These are phyloP conservation scores for Primulina tabacum DNA, from an alignment of 257 asterid species.

Conservation along the genomic window DNA sequence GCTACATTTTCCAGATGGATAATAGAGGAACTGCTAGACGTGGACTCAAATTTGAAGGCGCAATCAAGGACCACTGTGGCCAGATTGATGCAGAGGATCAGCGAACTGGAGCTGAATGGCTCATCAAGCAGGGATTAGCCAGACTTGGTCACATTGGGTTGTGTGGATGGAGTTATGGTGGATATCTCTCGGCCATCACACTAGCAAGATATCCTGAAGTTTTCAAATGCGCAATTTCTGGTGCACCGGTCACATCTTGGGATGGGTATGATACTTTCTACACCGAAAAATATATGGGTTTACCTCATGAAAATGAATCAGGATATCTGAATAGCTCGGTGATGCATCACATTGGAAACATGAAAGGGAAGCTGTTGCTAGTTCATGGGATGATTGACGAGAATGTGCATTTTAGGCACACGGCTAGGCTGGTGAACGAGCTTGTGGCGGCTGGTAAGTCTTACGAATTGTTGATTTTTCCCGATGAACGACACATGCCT, in stretches of 20 bases:
- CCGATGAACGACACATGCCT: conserved; percentile 97
- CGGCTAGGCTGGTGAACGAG: conserved; percentile 79
- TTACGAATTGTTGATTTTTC: conserved; percentile 75
- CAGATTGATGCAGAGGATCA: conserved; percentile 78
- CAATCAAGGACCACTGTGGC: conserved; percentile 76
- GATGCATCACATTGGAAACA: conserved; percentile 54
- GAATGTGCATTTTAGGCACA: conserved; percentile 95
- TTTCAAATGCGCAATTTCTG: conserved; percentile 73
- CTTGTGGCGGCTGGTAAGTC: conserved; percentile 65
- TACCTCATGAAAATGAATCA: conserved; percentile 54
- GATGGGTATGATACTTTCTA: conserved; percentile 89
- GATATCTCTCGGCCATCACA: conserved; percentile 82
- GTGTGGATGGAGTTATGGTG: conserved; percentile 96
- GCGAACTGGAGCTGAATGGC: conserved; percentile 79
- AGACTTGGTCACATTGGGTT: conserved; percentile 65
- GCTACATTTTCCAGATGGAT: conserved; percentile 63
- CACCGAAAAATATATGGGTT: conserved; percentile 89
- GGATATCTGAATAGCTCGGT: conserved; percentile 58
- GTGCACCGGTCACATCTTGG: conserved; percentile 98
- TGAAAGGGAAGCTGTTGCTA: conserved; percentile 69
- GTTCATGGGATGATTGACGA: conserved; percentile 98
- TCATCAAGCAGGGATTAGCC: conserved; percentile 62
- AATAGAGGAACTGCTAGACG: conserved; percentile 94
- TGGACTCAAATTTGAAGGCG: conserved; percentile 80
- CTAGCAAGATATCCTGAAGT: conserved; percentile 64